Conservation (phyloP, 176 grass and related monocot species). For the Musa troglodytarum region DNA sequence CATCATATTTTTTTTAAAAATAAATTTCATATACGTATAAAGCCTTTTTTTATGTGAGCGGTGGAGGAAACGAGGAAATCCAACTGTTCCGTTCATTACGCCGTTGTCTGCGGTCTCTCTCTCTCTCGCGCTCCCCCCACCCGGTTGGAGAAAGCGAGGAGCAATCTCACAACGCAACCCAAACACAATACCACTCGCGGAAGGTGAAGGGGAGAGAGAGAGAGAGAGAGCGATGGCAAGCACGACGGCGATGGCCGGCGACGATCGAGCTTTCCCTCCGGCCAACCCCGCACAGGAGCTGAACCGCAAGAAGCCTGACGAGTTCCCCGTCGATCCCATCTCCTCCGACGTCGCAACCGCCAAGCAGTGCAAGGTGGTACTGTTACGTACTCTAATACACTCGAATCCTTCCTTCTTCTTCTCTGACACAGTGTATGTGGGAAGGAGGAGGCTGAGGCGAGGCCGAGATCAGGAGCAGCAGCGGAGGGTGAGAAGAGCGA, state of each 20-base stretch:
- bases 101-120: too few species aligned
- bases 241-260: neutral
- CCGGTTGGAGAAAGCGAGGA: neutral
- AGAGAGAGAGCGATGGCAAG: neutral
- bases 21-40: too few species aligned
- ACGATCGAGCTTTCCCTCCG: neutral
- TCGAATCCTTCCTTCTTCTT: neutral
- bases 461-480: neutral
- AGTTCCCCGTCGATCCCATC: conserved; percentile 16
- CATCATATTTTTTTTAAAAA: too few species aligned
- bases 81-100: too few species aligned
- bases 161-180: neutral
- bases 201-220: neutral
- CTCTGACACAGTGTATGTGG: neutral
- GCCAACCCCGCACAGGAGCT: neutral
- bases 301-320: neutral
- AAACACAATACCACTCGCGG: too few species aligned
- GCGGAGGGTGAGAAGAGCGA: neutral
- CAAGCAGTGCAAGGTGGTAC: conserved; percentile 4
- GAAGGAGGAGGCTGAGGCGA: neutral
- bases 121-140: too few species aligned
- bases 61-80: too few species aligned
- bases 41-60: too few species aligned
- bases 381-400: neutral
- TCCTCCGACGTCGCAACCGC: neutral